phyloP scores from a whole-genome alignment of 257 asterid genomes.

The Przewalskia tangutica region DNA sequence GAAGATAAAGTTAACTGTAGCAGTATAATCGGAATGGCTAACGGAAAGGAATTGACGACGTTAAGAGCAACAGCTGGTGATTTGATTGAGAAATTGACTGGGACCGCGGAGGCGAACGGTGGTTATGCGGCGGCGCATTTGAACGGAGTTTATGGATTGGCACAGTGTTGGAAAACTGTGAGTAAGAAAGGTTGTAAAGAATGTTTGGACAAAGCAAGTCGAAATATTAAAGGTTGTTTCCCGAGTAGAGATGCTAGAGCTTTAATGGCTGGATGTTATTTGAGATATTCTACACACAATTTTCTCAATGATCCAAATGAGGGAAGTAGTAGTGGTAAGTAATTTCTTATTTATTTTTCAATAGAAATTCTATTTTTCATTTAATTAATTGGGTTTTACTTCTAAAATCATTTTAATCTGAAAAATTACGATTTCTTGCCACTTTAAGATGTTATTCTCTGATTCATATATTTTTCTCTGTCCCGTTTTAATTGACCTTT shows the following conservation, averaged over 20 bases:
- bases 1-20: slow-evolving; percentile 46
- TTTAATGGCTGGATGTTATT: slow-evolving; percentile 68
- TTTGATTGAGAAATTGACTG: slow-evolving; percentile 41
- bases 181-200: slow-evolving; percentile 45
- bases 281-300: slow-evolving; percentile 65
- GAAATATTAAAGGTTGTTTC: slow-evolving; percentile 36
- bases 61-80: slow-evolving; percentile 27
- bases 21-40: slow-evolving; percentile 18
- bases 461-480: neutral
- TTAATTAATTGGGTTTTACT: neutral
- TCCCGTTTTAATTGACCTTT: neutral
- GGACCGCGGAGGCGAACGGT: slow-evolving; percentile 26
- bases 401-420: neutral
- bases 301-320: slow-evolving; percentile 36
- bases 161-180: slow-evolving; percentile 80
- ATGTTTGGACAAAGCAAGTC: slow-evolving; percentile 66
- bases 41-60: slow-evolving; percentile 9
- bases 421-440: neutral
- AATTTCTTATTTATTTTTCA: neutral
- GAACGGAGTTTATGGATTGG: slow-evolving; percentile 73
- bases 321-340: slow-evolving; percentile 34
- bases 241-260: slow-evolving; percentile 79
- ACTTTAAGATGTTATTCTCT: neutral
- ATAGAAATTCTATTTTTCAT: neutral
- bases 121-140: slow-evolving; percentile 39